Base-by-base conservation (phyloP, 805 yeast species). In the Starmerella gropengiesseri region DNA sequence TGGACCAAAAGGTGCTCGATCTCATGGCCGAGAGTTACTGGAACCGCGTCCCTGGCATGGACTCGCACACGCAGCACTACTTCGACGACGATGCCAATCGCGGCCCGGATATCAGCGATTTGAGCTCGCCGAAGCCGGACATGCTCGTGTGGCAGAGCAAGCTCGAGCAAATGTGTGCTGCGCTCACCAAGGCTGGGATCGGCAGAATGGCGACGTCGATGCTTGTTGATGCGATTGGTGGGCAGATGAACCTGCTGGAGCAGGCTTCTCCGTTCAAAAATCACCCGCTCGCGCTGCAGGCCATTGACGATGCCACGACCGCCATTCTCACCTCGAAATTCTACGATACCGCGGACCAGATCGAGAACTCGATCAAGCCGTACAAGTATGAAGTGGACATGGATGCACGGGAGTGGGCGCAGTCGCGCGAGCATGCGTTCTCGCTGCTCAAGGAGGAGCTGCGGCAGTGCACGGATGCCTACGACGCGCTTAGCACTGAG, bases 311-410 rank as follows among this genome's bases (percentile, higher is more conserved):
- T 31, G 94, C 96, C 2, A 94, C 95, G 0, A 70, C 74, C 25
- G 67, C 77, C 19, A 94, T 91, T 6, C 67, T 91, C 48, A 78
- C 78, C 49, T 65, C 81, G 21, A 76, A 89, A 50, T 91, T 73
- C 59, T 83, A 78, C 50, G 79, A 94, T 1, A 89, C 98, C 0
- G 94, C 98, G 0, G 99, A 93, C 60, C 99, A 91, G 60, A 97
- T 91, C 6, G 99, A 91, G 57, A 91, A 93, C 61, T 87, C 97
- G 64, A 89, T 91, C 56, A 91, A 91, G 60, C 99, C 99, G 2
- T 91, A 81, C 66, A 91, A 91, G 64, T 91, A 89, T 60, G 99
- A 91, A 57, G 87, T 91, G 46, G 99, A 91, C 57, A 75, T 91
- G 37, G 97, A 91, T 58, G 94, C 87, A 53, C 70, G 95, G 30